These are phyloP conservation scores for Tetrahymena elliotti DNA, from an alignment of 73 alveolate species.

Conservation along the genomic window DNA sequence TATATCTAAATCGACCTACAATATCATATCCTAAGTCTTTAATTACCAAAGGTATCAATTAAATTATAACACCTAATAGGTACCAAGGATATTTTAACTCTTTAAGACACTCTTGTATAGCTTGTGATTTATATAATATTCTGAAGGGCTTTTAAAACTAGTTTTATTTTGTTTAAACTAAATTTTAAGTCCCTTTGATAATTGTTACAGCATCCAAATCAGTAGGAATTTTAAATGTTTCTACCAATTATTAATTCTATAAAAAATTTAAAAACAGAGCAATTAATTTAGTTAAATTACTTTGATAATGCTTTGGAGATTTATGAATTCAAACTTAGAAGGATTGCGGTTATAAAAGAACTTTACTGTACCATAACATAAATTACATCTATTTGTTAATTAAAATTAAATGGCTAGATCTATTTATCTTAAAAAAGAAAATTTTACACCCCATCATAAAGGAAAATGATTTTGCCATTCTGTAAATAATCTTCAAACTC, in stretches of 20 bases:
- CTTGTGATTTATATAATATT: neutral
- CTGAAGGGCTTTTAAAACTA: neutral
- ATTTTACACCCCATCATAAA: neutral
- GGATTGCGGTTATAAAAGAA: neutral
- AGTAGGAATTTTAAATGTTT: neutral
- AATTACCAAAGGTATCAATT: neutral
- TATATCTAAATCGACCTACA: neutral
- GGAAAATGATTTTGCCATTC: neutral
- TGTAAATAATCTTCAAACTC: neutral
- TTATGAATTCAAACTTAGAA: neutral
- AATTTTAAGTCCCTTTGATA: neutral
- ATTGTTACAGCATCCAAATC: neutral
- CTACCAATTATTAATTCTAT: neutral
- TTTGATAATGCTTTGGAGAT: neutral
- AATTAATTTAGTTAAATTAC: neutral
- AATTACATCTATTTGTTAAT: neutral
- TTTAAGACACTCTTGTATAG: neutral
- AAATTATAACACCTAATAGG: neutral
- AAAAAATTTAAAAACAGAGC: neutral
- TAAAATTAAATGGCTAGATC: too few species aligned
- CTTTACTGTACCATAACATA: neutral
- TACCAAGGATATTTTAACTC: neutral
- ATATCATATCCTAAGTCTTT: neutral
- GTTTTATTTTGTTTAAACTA: neutral
- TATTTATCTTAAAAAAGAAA: too few species aligned